Evolutionary conservation across 306 rosid species (phyloP).

Genomic region (Inga oerstediana): DNA sequence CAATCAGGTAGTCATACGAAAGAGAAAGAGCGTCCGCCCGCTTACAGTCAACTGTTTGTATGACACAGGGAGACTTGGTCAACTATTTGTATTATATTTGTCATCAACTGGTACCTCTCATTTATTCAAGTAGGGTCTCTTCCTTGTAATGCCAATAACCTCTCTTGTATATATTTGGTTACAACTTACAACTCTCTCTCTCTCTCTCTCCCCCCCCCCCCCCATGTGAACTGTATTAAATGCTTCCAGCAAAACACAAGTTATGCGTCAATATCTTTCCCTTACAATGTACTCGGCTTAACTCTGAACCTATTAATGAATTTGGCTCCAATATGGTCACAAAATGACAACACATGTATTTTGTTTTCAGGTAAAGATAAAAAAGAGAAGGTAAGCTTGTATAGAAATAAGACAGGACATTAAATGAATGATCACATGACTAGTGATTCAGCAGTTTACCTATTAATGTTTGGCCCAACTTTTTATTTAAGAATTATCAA

Average conservation of each 20-base stretch:
- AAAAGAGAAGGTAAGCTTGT: neutral
- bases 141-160: neutral
- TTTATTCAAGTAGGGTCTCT: neutral
- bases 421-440: neutral
- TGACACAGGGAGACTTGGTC: neutral
- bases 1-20: too few species aligned
- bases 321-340: neutral
- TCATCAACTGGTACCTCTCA: neutral
- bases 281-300: neutral
- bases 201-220: too few species aligned
- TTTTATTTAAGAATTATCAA: too few species aligned
- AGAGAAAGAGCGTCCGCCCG: too few species aligned
- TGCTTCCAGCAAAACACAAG: conserved; percentile 2
- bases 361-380: neutral
- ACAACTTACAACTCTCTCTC: neutral
- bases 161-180: neutral
- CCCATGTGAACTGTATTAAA: conserved; percentile 23
- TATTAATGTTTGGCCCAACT: too few species aligned
- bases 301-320: neutral
- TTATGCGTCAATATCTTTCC: neutral
- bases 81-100: neutral
- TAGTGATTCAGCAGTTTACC: neutral
- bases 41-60: too few species aligned
- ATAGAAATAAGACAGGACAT: neutral
- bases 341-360: neutral